These are phyloP conservation scores for Ganoderma multipileum DNA, from an alignment of 1,284 basidiomycete species.

Conservation along the genomic window DNA sequence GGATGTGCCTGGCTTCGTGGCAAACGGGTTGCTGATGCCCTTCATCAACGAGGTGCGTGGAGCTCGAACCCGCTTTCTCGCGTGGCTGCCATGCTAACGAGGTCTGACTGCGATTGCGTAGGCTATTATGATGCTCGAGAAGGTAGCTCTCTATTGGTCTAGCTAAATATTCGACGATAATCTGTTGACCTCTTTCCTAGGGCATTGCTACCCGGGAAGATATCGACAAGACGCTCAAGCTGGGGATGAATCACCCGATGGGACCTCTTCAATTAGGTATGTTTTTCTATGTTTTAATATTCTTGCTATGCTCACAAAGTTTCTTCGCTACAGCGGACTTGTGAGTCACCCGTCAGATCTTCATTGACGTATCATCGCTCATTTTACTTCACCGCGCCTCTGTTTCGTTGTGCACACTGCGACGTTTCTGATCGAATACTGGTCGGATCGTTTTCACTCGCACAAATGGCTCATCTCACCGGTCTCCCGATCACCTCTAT, in stretches of 20 bases:
- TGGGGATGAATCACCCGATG: conserved; percentile 98
- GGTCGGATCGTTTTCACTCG: not conserved
- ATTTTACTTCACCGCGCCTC: conserved; percentile 15
- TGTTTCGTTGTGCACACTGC: not conserved
- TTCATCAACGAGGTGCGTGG: conserved; percentile 84
- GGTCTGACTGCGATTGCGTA: not conserved
- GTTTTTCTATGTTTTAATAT: conserved; percentile 29
- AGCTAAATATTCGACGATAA: not conserved
- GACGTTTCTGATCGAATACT: not conserved
- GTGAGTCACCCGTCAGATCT: conserved; percentile 50
- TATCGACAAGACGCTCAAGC: conserved; percentile 92
- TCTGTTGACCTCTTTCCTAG: conserved; percentile 42
- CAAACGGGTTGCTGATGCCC: conserved; percentile 89
- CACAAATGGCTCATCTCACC: conserved; percentile 11
- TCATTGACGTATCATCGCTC: conserved; percentile 17
- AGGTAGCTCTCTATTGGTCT: conserved; percentile 49
- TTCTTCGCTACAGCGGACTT: conserved; percentile 69
- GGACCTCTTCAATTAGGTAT: conserved; percentile 84
- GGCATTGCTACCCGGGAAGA: conserved; percentile 92
- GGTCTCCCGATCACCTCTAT: not conserved
- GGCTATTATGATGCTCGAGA: conserved; percentile 86
- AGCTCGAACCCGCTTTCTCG: conserved; percentile 55
- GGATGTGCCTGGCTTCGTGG: conserved; percentile 92
- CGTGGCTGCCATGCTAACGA: conserved; percentile 44
- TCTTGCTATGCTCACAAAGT: not conserved